Conservation (phyloP, 192 early-diverging fungal genomes). For the Funneliformis mosseae region DNA sequence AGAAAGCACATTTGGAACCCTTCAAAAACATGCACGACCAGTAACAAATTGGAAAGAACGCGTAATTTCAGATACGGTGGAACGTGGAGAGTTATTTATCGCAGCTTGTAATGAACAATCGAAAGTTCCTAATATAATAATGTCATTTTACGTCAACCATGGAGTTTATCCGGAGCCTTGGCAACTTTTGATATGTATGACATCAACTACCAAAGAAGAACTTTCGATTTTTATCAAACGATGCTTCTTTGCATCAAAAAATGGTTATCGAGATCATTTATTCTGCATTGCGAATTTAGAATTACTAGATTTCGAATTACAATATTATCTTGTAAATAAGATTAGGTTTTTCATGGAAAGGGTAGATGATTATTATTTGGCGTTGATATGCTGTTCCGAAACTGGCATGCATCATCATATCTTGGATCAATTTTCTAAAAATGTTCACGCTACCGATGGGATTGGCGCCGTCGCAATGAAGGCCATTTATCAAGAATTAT, state of each 20-base stretch:
- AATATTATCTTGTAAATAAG: conserved; percentile 26
- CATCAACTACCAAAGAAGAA: conserved; percentile 28
- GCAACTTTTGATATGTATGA: conserved; percentile 34
- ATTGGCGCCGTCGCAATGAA: neutral
- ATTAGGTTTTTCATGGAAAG: neutral
- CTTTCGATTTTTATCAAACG: conserved; percentile 32
- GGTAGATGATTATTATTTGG: conserved; percentile 17
- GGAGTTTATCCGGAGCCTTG: conserved; percentile 27
- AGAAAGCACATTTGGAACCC: neutral
- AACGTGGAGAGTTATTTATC: conserved; percentile 28
- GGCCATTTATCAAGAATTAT: conserved; percentile 16
- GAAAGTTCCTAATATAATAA: conserved; percentile 35
- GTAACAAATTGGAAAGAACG: neutral
- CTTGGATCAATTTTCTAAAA: conserved; percentile 33
- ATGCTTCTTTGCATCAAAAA: conserved; percentile 26
- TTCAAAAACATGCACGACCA: neutral
- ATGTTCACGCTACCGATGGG: conserved; percentile 5
- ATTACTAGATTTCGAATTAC: conserved; percentile 34
- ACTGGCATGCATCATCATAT: conserved; percentile 31
- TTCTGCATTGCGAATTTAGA: conserved; percentile 37
- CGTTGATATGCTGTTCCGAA: conserved; percentile 33
- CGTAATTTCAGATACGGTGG: conserved; percentile 10
- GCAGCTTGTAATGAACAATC: conserved; percentile 29
- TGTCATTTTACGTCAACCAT: conserved; percentile 31
- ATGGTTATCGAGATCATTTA: conserved; percentile 19